Evolutionary conservation across 192 early-diverging fungal species (phyloP), one percentile per base, ranked within the genome.

Genomic region (Phycomyces blakesleeanus): DNA sequence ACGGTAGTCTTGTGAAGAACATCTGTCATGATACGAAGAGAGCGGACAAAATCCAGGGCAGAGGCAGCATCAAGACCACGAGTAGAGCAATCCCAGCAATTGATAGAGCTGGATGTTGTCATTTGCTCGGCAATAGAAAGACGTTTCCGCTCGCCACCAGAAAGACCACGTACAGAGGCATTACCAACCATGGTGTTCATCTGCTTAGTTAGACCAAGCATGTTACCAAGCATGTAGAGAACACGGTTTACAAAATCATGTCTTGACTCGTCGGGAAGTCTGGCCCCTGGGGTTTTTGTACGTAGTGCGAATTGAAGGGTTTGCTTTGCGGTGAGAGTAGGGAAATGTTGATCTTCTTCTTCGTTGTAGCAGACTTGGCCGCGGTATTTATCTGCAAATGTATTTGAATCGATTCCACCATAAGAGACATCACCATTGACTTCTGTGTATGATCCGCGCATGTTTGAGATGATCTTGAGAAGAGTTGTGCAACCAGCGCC

Each of bases 301-400:
- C 86, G 79, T 54, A 92, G 77, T 0, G 89, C 92, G 68, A 88
- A 90, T 54, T 87, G 78, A 12, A 91, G 79, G 21, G 90, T 93
- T 73, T 91, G 83, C 39, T 85, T 83, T 15, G 91, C 86, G 5
- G 89, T 90, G 69, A 92, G 61, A n/a, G 88, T 88, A 12, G 89
- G 85, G 68, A 81, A 89, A 64, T 94, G 89, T 49, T 81, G 77
- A 59, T 91, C 90, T 66, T 89, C 88, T 78, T 94, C 92, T 70
- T 86, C 81, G 64, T 87, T 88, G 64, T 92, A 94, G 22, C 82
- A 81, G 9, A 94, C 83, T 59, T 91, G 86, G 51, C 86, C 88
- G 62, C 87, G 84, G 67, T 87, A 90, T 44, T 80, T 67, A 22
- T 78, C 76, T 2, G 63, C 62, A 59, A 94, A 81, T 40, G 83